phyloP scores from a whole-genome alignment of 306 rosid species.

The Cucumis hystrix region DNA sequence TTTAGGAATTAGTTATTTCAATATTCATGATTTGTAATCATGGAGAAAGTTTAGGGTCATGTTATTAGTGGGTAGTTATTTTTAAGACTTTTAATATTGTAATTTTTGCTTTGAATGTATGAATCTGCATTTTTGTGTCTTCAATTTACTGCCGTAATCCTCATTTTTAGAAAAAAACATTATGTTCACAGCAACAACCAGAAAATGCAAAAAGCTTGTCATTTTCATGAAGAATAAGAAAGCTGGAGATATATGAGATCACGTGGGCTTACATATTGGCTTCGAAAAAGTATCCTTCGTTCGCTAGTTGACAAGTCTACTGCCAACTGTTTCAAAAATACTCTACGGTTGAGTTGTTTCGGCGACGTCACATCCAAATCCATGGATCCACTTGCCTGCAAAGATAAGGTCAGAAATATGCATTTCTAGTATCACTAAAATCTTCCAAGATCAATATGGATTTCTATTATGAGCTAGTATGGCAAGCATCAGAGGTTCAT shows the following conservation, averaged over 20 bases:
- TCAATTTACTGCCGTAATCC: too few species aligned
- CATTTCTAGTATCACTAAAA: not conserved
- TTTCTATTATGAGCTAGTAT: not conserved
- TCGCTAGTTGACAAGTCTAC: conserved; percentile 75
- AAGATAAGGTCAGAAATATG: not conserved
- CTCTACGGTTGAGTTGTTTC: conserved; percentile 70
- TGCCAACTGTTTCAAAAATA: conserved; percentile 83
- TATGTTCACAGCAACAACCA: not conserved
- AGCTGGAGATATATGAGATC: not conserved
- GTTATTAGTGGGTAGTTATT: too few species aligned
- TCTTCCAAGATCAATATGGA: not conserved
- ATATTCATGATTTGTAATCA: too few species aligned
- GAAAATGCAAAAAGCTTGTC: not conserved
- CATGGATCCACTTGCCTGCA: conserved; percentile 84
- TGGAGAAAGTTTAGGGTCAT: too few species aligned
- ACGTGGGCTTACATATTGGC: conserved; percentile 64
- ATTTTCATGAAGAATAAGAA: not conserved
- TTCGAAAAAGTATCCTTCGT: conserved; percentile 72
- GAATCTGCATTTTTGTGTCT: too few species aligned
- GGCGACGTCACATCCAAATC: conserved; percentile 92
- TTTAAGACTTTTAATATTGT: too few species aligned
- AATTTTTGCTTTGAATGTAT: too few species aligned
- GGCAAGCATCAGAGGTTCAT: not conserved
- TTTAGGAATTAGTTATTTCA: too few species aligned
- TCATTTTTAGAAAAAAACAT: too few species aligned